phyloP scores from a whole-genome alignment of 2,329 filamentous ascomycete species.

The Trichoderma sp. region DNA sequence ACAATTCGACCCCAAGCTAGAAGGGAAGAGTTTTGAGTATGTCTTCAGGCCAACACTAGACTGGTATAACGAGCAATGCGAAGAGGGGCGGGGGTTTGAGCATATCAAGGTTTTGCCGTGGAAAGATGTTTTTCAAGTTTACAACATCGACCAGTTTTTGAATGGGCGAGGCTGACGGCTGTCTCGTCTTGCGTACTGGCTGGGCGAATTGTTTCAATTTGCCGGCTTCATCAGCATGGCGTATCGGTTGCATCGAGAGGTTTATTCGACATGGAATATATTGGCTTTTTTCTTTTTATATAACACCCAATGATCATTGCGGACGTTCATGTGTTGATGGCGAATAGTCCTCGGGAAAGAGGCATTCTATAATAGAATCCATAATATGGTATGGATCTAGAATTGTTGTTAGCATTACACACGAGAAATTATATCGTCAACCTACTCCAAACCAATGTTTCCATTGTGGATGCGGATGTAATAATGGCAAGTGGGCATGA shows the following conservation, averaged over 20 bases:
- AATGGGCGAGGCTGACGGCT: slow-evolving; percentile 26
- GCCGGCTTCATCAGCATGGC: background rate
- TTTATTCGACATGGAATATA: background rate
- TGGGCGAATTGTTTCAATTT: background rate
- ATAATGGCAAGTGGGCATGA: too few relatives aligned
- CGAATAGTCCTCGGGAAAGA: background rate
- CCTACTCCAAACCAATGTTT: too few relatives aligned
- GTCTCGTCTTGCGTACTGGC: background rate
- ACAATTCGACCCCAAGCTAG: background rate
- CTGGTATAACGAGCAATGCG: slow-evolving; percentile 50
- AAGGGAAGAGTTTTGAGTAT: slow-evolving; percentile 30
- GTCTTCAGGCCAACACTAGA: slow-evolving; percentile 45
- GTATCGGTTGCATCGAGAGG: background rate
- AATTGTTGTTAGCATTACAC: too few relatives aligned
- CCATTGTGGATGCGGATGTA: too few relatives aligned
- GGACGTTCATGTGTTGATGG: background rate
- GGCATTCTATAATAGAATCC: background rate
- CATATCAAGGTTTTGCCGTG: slow-evolving; percentile 48
- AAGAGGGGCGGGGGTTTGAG: slow-evolving; percentile 47
- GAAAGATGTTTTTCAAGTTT: slow-evolving; percentile 38
- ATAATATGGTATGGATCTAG: background rate
- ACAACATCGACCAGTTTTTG: background rate
- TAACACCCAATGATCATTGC: background rate
- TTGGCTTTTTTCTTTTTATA: background rate
- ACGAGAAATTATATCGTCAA: too few relatives aligned